These are phyloP conservation scores for Aphanomyces astaci DNA, from an alignment of 352 stramenopile species.

Conservation along the genomic window DNA sequence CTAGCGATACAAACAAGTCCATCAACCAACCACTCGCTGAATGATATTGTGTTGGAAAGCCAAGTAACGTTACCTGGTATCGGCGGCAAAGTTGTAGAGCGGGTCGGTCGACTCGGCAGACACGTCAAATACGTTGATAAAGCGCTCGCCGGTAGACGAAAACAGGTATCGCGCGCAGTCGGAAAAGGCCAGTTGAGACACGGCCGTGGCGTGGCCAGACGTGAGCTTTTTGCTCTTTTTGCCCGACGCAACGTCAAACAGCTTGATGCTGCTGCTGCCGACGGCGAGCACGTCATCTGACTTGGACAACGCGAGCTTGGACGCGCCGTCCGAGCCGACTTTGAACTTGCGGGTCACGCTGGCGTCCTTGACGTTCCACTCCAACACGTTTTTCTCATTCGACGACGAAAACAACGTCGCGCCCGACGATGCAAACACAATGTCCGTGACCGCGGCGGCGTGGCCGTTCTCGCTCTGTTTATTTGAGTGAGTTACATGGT, in stretches of 20 bases:
- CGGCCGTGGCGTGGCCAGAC: slow-evolving; percentile 58
- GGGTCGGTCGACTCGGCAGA: slow-evolving; percentile 47
- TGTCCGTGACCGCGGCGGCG: slow-evolving; percentile 40
- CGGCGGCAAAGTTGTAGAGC: slow-evolving; percentile 61
- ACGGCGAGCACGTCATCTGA: slow-evolving; percentile 57
- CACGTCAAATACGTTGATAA: slow-evolving; percentile 82
- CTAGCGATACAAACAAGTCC: slow-evolving; percentile 24
- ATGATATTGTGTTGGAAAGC: too few relatives aligned
- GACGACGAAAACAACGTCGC: slow-evolving; percentile 58
- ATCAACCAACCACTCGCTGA: not conserved
- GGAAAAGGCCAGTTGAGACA: slow-evolving; percentile 66
- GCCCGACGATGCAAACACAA: slow-evolving; percentile 66
- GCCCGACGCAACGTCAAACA: slow-evolving; percentile 63
- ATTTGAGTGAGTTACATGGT: too few relatives aligned
- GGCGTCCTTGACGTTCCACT: slow-evolving; percentile 60
- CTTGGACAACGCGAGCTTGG: slow-evolving; percentile 52
- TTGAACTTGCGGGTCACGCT: slow-evolving; percentile 60
- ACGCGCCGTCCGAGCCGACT: slow-evolving; percentile 40
- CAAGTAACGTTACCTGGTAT: too few relatives aligned
- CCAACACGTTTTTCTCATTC: slow-evolving; percentile 65
- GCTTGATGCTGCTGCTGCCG: slow-evolving; percentile 54
- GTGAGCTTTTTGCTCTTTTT: slow-evolving; percentile 75
- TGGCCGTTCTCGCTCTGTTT: slow-evolving; percentile 37
- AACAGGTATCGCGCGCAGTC: slow-evolving; percentile 56
- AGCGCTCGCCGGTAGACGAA: slow-evolving; percentile 59